Percentiles rank a stretch among this genome's conserved stretches.
phyloP scores from a whole-genome alignment of 441 rosid species.

The Adansonia grandidieri region DNA sequence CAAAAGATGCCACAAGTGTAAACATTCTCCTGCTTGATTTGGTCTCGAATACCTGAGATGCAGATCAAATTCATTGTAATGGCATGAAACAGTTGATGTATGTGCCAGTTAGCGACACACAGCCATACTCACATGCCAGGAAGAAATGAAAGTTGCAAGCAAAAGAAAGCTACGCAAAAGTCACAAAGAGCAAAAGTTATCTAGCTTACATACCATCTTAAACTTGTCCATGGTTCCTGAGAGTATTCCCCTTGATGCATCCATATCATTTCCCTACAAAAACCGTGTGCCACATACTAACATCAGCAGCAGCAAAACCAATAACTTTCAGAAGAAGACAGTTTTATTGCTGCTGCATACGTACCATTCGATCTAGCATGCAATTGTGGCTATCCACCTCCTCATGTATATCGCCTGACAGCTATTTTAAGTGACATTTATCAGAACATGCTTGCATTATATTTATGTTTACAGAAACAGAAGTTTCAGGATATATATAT shows the following conservation, averaged over 20 bases:
- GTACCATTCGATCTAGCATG: slow-evolving; percentile 93
- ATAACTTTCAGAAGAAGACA: slow-evolving; percentile 2
- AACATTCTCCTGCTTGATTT: too few species aligned
- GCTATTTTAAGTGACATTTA: slow-evolving; percentile 45
- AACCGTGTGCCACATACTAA: slow-evolving; percentile 28
- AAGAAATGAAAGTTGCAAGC: background rate
- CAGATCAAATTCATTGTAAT: slow-evolving; percentile 15
- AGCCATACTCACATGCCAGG: background rate
- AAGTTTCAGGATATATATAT: background rate
- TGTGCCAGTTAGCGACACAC: too few species aligned
- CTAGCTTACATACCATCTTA: slow-evolving; percentile 63
- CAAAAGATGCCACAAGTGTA: too few species aligned
- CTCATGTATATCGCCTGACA: slow-evolving; percentile 91
- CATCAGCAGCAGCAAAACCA: slow-evolving; percentile 26
- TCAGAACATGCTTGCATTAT: slow-evolving; percentile 17
- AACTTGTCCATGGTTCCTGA: slow-evolving; percentile 98
- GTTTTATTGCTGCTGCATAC: slow-evolving; percentile 17
- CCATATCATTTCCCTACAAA: slow-evolving; percentile 93
- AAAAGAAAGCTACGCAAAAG: background rate
- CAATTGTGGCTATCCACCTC: slow-evolving; percentile 92
- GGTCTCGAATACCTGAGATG: too few species aligned
- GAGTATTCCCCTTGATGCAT: slow-evolving; percentile 87
- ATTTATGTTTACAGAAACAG: slow-evolving; percentile 13
- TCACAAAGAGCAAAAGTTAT: background rate
- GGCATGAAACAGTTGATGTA: slow-evolving; percentile 9